These are phyloP conservation scores for Metarhizium guizhouense DNA, from an alignment of 2,329 filamentous ascomycete species.

Conservation along the genomic window DNA sequence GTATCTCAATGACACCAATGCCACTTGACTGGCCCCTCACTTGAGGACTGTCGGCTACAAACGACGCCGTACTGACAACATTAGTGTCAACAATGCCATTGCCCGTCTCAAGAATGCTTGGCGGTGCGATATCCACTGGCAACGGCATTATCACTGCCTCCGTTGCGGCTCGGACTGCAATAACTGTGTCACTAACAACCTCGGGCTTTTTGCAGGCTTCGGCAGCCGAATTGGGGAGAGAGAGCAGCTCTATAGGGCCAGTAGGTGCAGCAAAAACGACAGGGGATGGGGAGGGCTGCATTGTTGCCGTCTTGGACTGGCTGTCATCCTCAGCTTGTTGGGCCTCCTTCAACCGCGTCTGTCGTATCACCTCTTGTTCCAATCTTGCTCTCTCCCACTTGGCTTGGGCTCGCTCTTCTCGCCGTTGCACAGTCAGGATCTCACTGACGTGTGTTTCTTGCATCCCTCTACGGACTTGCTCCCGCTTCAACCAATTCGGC, in stretches of 20 bases:
- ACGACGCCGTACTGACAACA: background rate
- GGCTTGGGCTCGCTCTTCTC: slow-evolving; percentile 71
- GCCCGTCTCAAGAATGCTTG: background rate
- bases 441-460: slow-evolving; percentile 66
- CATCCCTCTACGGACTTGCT: slow-evolving; percentile 62
- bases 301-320: slow-evolving; percentile 7
- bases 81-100: background rate
- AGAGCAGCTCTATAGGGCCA: slow-evolving; percentile 35
- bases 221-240: slow-evolving; percentile 5
- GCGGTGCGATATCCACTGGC: background rate
- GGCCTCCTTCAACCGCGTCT: slow-evolving; percentile 46
- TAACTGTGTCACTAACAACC: background rate
- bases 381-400: slow-evolving; percentile 89
- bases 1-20: background rate
- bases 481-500: slow-evolving; percentile 81
- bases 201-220: background rate
- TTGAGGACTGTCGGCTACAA: background rate
- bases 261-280: slow-evolving; percentile 26
- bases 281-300: background rate
- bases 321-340: slow-evolving; percentile 14
- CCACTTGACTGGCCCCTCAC: background rate
- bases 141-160: background rate
- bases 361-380: slow-evolving; percentile 75
- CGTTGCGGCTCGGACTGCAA: background rate
- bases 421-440: slow-evolving; percentile 64